Percentiles rank a stretch among this genome's conserved stretches.
Evolutionary conservation across 768 basidiomycete genomes (phyloP).

Genomic region (Gyrodon lividus): DNA sequence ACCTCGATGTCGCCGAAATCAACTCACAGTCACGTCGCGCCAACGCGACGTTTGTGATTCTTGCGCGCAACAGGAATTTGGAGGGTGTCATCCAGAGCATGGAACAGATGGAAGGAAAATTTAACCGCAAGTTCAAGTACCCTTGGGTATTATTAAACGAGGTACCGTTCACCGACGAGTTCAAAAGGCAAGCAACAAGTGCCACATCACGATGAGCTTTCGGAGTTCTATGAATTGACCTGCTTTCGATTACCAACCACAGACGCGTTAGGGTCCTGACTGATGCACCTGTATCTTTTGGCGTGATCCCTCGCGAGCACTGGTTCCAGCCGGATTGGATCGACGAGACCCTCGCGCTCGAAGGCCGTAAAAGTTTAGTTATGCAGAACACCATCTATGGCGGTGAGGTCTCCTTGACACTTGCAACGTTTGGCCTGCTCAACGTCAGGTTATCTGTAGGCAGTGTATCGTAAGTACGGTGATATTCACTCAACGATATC

Average conservation of each 20-base stretch:
- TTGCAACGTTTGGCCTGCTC: neutral
- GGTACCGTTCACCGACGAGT: constrained; percentile 51
- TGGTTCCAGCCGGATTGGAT: constrained; percentile 77
- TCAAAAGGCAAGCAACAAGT: constrained; percentile 40
- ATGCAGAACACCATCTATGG: constrained; percentile 48
- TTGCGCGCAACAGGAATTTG: constrained; percentile 50
- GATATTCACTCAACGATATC: neutral
- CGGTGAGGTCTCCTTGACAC: constrained; percentile 32
- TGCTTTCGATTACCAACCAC: too few species aligned
- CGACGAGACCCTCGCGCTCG: constrained; percentile 60
- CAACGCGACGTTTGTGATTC: constrained; percentile 59
- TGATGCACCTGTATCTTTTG: constrained; percentile 47
- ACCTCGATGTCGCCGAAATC: neutral
- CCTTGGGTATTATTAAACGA: constrained; percentile 69
- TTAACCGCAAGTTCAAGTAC: constrained; percentile 58
- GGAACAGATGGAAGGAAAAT: constrained; percentile 54
- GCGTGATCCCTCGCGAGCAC: constrained; percentile 55
- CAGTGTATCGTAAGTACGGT: constrained; percentile 41
- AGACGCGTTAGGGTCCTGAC: constrained; percentile 40
- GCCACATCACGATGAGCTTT: neutral
- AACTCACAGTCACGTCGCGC: constrained; percentile 30
- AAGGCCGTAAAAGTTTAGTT: constrained; percentile 52
- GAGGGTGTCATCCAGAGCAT: constrained; percentile 46
- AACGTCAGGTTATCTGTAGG: constrained; percentile 26
- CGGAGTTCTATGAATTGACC: constrained; percentile 11